Evolutionary conservation across 2,329 filamentous ascomycete species (phyloP), one percentile per base, ranked within the genome.

Genomic region (Phaeoacremonium minimum): DNA sequence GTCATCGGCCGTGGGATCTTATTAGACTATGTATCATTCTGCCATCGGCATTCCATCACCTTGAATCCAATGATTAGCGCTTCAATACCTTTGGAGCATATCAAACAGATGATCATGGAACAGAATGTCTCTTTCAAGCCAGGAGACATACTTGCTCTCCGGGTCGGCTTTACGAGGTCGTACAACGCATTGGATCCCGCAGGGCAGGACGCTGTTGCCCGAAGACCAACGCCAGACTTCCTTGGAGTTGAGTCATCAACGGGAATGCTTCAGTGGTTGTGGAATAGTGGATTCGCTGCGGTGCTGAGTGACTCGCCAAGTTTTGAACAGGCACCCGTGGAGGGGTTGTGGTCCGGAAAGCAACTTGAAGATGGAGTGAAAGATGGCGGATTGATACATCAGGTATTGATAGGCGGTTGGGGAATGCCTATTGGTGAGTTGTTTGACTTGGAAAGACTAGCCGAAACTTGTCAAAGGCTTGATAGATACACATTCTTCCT

Each of bases 261-360:
- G 15, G 19, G 15, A 11, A 28, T 37, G 14, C 34, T 40, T 15
- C 30, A 75, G 36, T 87, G 82, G 81, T 44, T 87, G 40, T 83
- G 85, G 63, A 79, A 87, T 49, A 75, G 71, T 45, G 79, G 81
- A 35, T 86, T 87, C 46, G 67, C 81, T 0, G 77, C 75, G 1
- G 80, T 83, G 2, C 79, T 73, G 0, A 77, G 78, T 0, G 83
- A 87, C 51, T 63, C 70, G 11, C 75, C 73, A 15, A 66, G 73
- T 0, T 85, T 87, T 43, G 83, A 87, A 60, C 75, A 77, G 57
- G 79, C 80, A 3, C 73, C 75, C 1, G 36, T 26, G 22, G 22
- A 26, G 22, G 22, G 22, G 22, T n/a, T 26, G 9, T 26, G 22
- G 22, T 9, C 22, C 9, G 2, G 22, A 9, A 26, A 26, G 22